Evolutionary conservation across 2,329 filamentous ascomycete genomes (phyloP).

Genomic region (Mariannaea sp.): DNA sequence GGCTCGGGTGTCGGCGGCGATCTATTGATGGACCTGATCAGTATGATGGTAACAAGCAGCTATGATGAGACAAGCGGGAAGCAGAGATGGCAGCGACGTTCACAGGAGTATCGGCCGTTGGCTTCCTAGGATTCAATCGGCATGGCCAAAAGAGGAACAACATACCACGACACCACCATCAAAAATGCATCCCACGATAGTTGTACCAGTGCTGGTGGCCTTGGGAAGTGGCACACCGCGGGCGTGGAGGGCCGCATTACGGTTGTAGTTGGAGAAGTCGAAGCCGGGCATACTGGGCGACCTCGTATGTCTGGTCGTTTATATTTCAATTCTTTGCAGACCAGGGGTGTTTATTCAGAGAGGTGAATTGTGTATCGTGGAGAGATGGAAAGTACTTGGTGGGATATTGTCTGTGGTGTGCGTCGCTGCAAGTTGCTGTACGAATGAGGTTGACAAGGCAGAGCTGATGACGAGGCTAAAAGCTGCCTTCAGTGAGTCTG

Average conservation of each 20-base stretch:
- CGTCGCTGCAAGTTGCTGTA: conserved; percentile 24
- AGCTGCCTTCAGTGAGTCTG: conserved; percentile 52
- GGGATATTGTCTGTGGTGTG: conserved; percentile 32
- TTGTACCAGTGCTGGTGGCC: conserved; percentile 97
- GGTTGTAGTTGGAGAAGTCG: conserved; percentile 99
- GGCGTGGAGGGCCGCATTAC: conserved; percentile 94
- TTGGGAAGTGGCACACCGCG: conserved; percentile 93
- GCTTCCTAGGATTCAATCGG: background rate
- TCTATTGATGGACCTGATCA: conserved; percentile 56
- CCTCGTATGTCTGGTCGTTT: conserved; percentile 23
- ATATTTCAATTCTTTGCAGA: conserved; percentile 15
- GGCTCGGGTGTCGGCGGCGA: conserved; percentile 96
- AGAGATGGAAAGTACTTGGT: conserved; percentile 20
- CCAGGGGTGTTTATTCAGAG: background rate
- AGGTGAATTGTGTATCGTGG: conserved; percentile 12
- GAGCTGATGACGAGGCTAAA: conserved; percentile 61
- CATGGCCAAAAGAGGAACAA: conserved; percentile 27
- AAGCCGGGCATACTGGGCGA: conserved; percentile 82
- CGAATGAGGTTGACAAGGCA: conserved; percentile 36
- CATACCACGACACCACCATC: conserved; percentile 93
- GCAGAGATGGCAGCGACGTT: conserved; percentile 1
- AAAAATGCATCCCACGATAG: conserved; percentile 96
- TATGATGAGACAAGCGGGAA: conserved; percentile 5
- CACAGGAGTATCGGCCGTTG: background rate
- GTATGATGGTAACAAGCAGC: conserved; percentile 13